Evolutionary conservation across 768 basidiomycete genomes (phyloP), one percentile per base, ranked within the genome.

Genomic region (Lepiota venenata): DNA sequence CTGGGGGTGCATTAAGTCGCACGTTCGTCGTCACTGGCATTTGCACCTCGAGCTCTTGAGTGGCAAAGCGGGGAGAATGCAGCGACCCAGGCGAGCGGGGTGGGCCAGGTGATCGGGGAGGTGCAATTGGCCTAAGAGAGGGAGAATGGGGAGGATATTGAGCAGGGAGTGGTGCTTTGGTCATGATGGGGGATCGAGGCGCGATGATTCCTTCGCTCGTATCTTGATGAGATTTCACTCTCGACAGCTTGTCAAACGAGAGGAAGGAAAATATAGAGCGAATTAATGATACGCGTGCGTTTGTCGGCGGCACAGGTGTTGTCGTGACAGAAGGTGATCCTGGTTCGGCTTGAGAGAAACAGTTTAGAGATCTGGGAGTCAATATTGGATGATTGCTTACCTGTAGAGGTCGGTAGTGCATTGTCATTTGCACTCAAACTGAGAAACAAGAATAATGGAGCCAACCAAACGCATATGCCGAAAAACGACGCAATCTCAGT

Each of bases 381-480:
- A 35, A 20, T 45, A 42, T 45, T 36, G 44, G n/a, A 29, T 42
- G 20, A 16, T 41, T 56, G 60, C 65, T 56, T 64, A 82, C 84
- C 75, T 25, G 80, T 66, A n/a, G 85, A 80, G 20, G 77, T 76
- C 4, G 97, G 97, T 14, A 98, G 78, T 2, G 95, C 92, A 63
- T 98, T 93, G 66, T 99, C 97, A 59, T 98, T 98, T 14, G 97
- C 96, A 58, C 92, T 95, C 49, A 99, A 74, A 64, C 93, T 96
- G 55, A 99, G 74, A 77, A 99, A 99, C 29, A 99, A 71, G 71
- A 96, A 99, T 27, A 99, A 69, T 2, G 97, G 97, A 7, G 88
- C 82, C 25, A 88, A 80, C 90, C 89, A 93, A n/a, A 91, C 85
- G 68, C 89, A 92, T 36, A 88, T 69, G 3, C 82, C 88, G 58